Conservation (phyloP, 257 asterid species). For the Solanum tarapatanum region DNA sequence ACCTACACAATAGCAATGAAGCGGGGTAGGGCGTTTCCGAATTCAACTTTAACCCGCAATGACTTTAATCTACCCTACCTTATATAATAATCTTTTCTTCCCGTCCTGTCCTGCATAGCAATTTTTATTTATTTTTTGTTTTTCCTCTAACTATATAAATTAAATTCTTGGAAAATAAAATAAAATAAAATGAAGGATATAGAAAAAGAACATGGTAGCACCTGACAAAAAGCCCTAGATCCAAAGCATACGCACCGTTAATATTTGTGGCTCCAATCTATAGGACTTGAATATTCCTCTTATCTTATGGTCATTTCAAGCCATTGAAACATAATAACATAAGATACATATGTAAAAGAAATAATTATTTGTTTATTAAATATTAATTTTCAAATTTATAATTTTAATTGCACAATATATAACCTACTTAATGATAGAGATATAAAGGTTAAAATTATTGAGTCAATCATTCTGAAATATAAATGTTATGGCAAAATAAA, state of each 20-base stretch:
- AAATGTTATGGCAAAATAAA: no score
- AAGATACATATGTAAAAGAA: neutral
- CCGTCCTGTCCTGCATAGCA: neutral
- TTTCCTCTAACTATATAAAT: neutral
- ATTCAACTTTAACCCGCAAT: neutral
- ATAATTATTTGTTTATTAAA: neutral
- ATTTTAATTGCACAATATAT: neutral
- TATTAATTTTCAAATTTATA: neutral
- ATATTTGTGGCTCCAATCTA: neutral
- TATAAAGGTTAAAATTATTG: neutral
- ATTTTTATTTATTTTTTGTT: neutral
- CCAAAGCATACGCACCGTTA: neutral
- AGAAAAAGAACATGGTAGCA: neutral
- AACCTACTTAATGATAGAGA: neutral
- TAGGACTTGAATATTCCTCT: neutral
- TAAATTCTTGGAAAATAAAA: neutral
- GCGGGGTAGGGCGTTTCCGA: rapidly evolving
- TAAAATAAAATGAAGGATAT: neutral
- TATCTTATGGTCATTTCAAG: neutral
- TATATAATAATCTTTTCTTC: neutral
- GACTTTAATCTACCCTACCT: neutral
- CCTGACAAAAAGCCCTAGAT: neutral
- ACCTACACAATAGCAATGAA: no score
- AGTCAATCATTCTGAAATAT: neutral
- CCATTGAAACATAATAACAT: neutral